Evolutionary conservation across 1,139 yeast genomes (phyloP).

Genomic region (Pichia sp.): DNA sequence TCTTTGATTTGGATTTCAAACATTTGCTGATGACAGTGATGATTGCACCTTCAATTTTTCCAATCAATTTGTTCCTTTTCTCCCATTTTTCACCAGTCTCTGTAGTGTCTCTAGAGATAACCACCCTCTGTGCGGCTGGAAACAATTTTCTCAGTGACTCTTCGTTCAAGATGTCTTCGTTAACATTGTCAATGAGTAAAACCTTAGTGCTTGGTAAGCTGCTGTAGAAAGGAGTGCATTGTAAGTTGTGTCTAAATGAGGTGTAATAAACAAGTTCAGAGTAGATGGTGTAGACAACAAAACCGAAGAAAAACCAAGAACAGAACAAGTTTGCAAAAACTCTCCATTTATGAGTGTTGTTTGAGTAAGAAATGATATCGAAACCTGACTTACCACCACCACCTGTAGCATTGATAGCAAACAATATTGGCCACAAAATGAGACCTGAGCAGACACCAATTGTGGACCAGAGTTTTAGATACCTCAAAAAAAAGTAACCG

Average conservation of each 20-base stretch:
- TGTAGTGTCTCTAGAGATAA: slow-evolving; percentile 64
- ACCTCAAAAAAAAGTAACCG: slow-evolving; percentile 64
- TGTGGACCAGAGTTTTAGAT: slow-evolving; percentile 39
- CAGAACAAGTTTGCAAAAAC: slow-evolving; percentile 83
- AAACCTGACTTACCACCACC: slow-evolving; percentile 58
- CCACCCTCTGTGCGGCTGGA: slow-evolving; percentile 66
- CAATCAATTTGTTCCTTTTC: slow-evolving; percentile 56
- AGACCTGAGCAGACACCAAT: slow-evolving; percentile 34
- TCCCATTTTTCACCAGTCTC: slow-evolving; percentile 51
- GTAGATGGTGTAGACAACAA: slow-evolving; percentile 62
- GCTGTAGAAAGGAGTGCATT: slow-evolving; percentile 76
- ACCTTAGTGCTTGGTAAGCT: slow-evolving; percentile 69
- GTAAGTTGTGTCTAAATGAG: slow-evolving; percentile 72
- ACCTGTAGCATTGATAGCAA: slow-evolving; percentile 59
- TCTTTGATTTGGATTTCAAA: slow-evolving; percentile 54
- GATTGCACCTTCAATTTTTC: slow-evolving; percentile 64
- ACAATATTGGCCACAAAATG: slow-evolving; percentile 48
- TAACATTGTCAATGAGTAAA: slow-evolving; percentile 74
- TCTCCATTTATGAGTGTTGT: slow-evolving; percentile 48
- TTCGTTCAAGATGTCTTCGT: slow-evolving; percentile 54
- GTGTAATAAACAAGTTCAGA: slow-evolving; percentile 77
- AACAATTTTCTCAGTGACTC: slow-evolving; percentile 55
- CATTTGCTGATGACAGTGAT: slow-evolving; percentile 53
- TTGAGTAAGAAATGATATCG: slow-evolving; percentile 72
- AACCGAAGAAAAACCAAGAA: slow-evolving; percentile 73